phyloP scores from a whole-genome alignment of 345 rosid genomes.

The Nasturtium officinale region DNA sequence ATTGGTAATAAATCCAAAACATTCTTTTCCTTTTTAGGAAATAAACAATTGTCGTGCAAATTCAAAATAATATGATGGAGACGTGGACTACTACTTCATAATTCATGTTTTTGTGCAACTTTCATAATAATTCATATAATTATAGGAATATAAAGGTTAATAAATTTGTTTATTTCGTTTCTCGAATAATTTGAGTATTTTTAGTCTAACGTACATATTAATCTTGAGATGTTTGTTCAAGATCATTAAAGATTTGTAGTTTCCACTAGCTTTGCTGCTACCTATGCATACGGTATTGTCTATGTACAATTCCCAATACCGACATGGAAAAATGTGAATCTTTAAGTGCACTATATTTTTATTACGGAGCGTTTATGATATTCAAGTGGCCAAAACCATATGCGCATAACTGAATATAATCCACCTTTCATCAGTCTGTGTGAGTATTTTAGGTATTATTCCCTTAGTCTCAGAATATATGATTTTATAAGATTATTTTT shows the following conservation, averaged over 20 bases:
- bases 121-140: not conserved
- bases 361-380: no score
- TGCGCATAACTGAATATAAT: no score
- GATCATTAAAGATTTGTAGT: not conserved
- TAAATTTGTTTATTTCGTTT: not conserved
- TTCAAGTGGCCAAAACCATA: no score
- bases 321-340: not conserved
- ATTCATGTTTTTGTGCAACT: no score
- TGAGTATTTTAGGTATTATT: no score
- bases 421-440: no score
- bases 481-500: no score
- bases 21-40: constrained; percentile 19
- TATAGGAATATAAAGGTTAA: not conserved
- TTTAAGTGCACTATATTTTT: no score
- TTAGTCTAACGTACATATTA: not conserved
- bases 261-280: not conserved
- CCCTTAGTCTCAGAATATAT: no score
- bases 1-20: not conserved
- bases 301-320: not conserved
- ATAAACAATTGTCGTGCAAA: constrained; percentile 12
- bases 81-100: constrained; percentile 13
- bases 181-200: not conserved
- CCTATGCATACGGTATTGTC: no score
- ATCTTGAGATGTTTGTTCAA: not conserved
- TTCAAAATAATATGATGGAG: constrained; percentile 1